A percentile compares a stretch with the other conserved stretches of the same genome.
Conservation (phyloP, 257 asterid species). For the Przewalskia tangutica region DNA sequence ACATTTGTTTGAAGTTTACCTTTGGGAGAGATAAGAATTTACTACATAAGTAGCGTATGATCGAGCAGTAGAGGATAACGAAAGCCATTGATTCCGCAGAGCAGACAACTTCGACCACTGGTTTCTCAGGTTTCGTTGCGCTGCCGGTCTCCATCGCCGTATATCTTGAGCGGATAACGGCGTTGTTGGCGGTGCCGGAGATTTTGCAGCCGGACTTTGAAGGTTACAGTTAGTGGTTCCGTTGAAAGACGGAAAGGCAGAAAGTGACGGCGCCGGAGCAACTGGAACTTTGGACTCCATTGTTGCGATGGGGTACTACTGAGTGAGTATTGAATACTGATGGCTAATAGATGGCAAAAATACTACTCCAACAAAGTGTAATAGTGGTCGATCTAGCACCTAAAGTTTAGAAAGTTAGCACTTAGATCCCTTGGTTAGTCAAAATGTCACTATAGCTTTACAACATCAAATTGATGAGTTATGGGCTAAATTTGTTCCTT, state of each 20-base stretch:
- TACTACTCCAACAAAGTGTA: background rate
- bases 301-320: background rate
- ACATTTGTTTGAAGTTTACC: constrained; percentile 15
- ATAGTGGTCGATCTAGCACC: background rate
- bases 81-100: constrained; percentile 56
- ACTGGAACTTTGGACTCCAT: constrained; percentile 3
- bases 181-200: constrained; percentile 12
- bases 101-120: constrained; percentile 74
- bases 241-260: background rate
- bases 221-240: background rate
- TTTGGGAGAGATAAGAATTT: constrained; percentile 68
- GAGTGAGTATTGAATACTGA: background rate
- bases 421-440: background rate
- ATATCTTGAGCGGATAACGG: constrained; percentile 21
- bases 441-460: background rate
- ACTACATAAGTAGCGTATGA: constrained; percentile 62
- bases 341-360: background rate
- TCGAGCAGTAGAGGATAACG: constrained; percentile 49
- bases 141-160: constrained; percentile 80
- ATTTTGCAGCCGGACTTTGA: constrained; percentile 1
- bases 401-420: background rate
- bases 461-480: background rate
- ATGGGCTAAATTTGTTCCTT: no score
- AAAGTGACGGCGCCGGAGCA: background rate
- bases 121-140: constrained; percentile 74